These are phyloP conservation scores for Thermoascus crustaceus DNA, from an alignment of 2,329 filamentous ascomycete species.

Conservation along the genomic window DNA sequence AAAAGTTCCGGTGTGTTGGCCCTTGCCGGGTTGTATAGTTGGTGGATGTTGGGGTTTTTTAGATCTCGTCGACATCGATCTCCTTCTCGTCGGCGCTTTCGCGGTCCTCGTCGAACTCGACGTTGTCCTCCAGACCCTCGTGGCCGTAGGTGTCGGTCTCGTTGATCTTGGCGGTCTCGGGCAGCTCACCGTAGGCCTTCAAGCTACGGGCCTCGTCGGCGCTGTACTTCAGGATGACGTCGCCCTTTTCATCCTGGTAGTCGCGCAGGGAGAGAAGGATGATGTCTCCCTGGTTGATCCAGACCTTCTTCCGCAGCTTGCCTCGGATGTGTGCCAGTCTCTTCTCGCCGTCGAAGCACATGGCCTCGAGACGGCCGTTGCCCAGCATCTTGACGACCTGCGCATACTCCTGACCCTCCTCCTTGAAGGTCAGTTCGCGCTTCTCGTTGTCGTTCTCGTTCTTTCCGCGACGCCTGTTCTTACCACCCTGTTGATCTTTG, in stretches of 20 bases:
- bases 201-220: constrained; percentile 91
- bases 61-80: constrained; percentile 94
- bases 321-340: constrained; percentile 79
- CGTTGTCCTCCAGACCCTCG: constrained; percentile 91
- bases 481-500: constrained; percentile 66
- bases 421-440: constrained; percentile 97
- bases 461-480: constrained; percentile 97
- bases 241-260: constrained; percentile 90
- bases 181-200: constrained; percentile 95
- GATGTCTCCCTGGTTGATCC: constrained; percentile 98
- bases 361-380: constrained; percentile 84
- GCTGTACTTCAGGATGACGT: constrained; percentile 90
- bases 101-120: constrained; percentile 96
- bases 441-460: constrained; percentile 99
- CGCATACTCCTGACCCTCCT: constrained; percentile 88
- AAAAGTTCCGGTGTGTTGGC: constrained; percentile 24
- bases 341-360: constrained; percentile 92
- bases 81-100: constrained; percentile 65
- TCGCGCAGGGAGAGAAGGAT: constrained; percentile 80
- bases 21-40: no score
- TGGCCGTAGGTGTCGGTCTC: constrained; percentile 89
- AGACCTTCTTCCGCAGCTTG: constrained; percentile 99
- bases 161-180: constrained; percentile 99
- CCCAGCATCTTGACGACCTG: constrained; percentile 94
- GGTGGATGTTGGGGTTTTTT: constrained; percentile 34